phyloP scores from a whole-genome alignment of 2,329 filamentous ascomycete genomes.

The Geosmithia morbida region DNA sequence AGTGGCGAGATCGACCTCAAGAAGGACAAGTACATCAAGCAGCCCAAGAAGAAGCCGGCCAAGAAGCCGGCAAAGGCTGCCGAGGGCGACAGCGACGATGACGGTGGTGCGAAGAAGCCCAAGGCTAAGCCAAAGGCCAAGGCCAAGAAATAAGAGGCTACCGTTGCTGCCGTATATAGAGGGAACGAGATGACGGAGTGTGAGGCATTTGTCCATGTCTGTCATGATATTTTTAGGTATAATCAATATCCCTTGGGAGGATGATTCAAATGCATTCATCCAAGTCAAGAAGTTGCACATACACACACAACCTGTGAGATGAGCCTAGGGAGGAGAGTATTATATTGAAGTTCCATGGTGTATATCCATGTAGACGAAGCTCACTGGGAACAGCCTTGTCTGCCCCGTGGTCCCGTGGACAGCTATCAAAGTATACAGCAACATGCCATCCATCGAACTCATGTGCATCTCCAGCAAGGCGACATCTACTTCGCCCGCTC shows the following conservation, averaged over 20 bases:
- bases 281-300: neutral
- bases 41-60: constrained; percentile 57
- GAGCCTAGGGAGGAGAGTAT: too few relatives aligned
- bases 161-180: neutral
- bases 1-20: constrained; percentile 71
- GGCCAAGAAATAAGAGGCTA: constrained; percentile 22
- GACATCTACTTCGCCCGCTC: too few relatives aligned
- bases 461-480: too few relatives aligned
- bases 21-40: constrained; percentile 93
- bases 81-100: constrained; percentile 32
- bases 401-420: too few relatives aligned
- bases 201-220: too few relatives aligned
- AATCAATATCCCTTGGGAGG: neutral
- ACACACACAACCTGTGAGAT: neutral
- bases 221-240: neutral
- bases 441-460: neutral
- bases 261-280: neutral
- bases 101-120: constrained; percentile 40
- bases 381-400: too few relatives aligned
- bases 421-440: neutral
- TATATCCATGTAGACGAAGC: too few relatives aligned
- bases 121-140: constrained; percentile 29
- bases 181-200: neutral
- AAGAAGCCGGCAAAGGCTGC: constrained; percentile 27
- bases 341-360: too few relatives aligned